Conservation (phyloP, 805 yeast genomes). For the Saccharomycopsis javanensis region DNA sequence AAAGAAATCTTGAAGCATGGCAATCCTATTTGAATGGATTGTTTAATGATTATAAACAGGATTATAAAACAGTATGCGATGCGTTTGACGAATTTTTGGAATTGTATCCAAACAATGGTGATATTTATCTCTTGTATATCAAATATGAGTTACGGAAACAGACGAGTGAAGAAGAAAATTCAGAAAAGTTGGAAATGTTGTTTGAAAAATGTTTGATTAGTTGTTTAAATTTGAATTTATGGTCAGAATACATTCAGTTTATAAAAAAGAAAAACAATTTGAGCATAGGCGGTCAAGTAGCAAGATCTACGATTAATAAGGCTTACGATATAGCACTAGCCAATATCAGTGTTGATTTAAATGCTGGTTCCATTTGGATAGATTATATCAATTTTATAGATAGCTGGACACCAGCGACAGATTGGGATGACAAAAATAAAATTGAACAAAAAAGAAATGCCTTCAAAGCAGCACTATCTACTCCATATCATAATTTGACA, state of each 20-base stretch:
- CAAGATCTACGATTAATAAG: constrained; percentile 59
- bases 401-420: constrained; percentile 65
- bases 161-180: constrained; percentile 58
- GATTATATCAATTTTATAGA: constrained; percentile 75
- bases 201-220: constrained; percentile 55
- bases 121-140: constrained; percentile 68
- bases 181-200: constrained; percentile 47
- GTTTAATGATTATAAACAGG: constrained; percentile 33
- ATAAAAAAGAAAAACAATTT: constrained; percentile 57
- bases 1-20: constrained; percentile 3
- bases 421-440: constrained; percentile 81
- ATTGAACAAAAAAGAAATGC: constrained; percentile 65
- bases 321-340: constrained; percentile 79
- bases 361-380: constrained; percentile 64
- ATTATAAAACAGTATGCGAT: constrained; percentile 47
- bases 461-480: constrained; percentile 56
- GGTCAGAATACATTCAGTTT: constrained; percentile 69
- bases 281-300: constrained; percentile 74
- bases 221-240: constrained; percentile 56
- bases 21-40: background rate
- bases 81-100: constrained; percentile 51
- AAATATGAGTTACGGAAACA: constrained; percentile 53
- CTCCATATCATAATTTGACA: constrained; percentile 73
- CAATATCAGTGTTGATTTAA: constrained; percentile 70
- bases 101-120: constrained; percentile 58